Conservation (phyloP, 768 basidiomycete species). For the Boletus coccyginus region DNA sequence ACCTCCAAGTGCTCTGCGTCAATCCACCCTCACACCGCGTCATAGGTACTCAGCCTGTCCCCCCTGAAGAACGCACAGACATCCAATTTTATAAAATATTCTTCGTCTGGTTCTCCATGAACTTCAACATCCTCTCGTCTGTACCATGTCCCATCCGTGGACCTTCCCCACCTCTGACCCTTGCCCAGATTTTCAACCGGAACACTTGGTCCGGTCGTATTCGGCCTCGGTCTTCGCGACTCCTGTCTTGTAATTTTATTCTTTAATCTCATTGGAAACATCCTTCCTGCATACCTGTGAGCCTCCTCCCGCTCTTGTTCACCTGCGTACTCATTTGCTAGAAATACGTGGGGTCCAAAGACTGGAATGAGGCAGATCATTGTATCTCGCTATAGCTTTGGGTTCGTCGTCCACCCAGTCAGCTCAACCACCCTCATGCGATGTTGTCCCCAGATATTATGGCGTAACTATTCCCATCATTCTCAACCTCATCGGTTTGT, state of each 20-base stretch:
- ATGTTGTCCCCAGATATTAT: constrained; percentile 41
- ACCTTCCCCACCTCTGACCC: not conserved
- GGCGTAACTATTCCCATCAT: constrained; percentile 50
- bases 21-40: not conserved
- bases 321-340: constrained; percentile 12
- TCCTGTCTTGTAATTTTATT: constrained; percentile 64
- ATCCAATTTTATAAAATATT: constrained; percentile 63
- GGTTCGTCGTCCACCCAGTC: constrained; percentile 39
- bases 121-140: constrained; percentile 61
- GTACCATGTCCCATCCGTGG: constrained; percentile 8
- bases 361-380: constrained; percentile 84
- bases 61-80: constrained; percentile 49
- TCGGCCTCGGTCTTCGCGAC: constrained; percentile 58
- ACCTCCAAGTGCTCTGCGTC: not conserved
- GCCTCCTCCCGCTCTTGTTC: constrained; percentile 12
- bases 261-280: constrained; percentile 60
- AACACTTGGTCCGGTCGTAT: constrained; percentile 62
- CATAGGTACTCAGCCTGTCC: constrained; percentile 52
- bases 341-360: constrained; percentile 74
- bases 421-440: constrained; percentile 8
- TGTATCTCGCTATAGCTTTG: constrained; percentile 59
- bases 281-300: constrained; percentile 60
- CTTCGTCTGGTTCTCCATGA: constrained; percentile 71
- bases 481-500: constrained; percentile 56
- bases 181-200: constrained; percentile 61